Conservation (phyloP, 169 alveolate genomes). For the Plasmodium berghei region DNA sequence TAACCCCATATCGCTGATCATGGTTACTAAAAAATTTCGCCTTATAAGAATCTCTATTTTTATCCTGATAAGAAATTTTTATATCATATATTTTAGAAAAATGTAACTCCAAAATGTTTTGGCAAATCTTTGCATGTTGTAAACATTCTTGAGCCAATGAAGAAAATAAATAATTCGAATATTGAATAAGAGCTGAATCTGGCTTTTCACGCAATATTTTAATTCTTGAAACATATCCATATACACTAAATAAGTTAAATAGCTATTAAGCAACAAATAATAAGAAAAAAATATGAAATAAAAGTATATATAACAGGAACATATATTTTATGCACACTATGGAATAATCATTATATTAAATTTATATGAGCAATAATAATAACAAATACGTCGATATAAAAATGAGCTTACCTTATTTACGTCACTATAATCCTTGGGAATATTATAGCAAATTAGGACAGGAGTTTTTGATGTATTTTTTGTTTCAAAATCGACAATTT, state of each 20-base stretch:
- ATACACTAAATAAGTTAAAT: slow-evolving; percentile 81
- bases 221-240: slow-evolving; percentile 80
- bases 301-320: too few relatives aligned
- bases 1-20: slow-evolving; percentile 63
- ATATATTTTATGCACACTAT: not conserved
- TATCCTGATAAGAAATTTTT: slow-evolving; percentile 56
- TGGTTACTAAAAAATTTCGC: slow-evolving; percentile 54
- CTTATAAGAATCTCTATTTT: slow-evolving; percentile 38
- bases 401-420: slow-evolving; percentile 75
- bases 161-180: slow-evolving; percentile 79
- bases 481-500: slow-evolving; percentile 76
- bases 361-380: too few relatives aligned
- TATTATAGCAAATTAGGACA: slow-evolving; percentile 81
- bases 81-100: slow-evolving; percentile 81
- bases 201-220: slow-evolving; percentile 83
- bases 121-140: slow-evolving; percentile 68
- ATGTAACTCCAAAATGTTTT: slow-evolving; percentile 75
- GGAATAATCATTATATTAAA: not conserved
- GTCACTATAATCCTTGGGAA: slow-evolving; percentile 78
- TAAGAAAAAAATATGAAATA: not conserved
- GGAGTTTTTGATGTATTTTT: slow-evolving; percentile 82
- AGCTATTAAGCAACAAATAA: slow-evolving; percentile 64
- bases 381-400: too few relatives aligned
- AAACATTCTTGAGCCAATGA: slow-evolving; percentile 79
- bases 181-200: slow-evolving; percentile 84